phyloP scores from a whole-genome alignment of 2,329 filamentous ascomycete species.

The Sarocladium kiliense region DNA sequence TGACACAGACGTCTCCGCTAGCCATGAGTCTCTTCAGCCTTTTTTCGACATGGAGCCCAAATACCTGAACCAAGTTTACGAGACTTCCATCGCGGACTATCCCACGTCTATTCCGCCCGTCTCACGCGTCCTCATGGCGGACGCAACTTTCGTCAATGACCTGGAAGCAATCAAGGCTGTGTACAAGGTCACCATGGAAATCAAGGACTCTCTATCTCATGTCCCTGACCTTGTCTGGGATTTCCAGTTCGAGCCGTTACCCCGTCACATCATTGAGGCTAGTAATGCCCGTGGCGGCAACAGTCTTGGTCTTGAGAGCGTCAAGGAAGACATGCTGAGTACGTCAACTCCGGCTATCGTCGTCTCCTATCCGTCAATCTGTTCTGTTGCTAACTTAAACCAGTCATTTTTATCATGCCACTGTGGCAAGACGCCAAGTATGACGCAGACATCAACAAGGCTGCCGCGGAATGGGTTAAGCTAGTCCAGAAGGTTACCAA shows the following conservation, averaged over 20 bases:
- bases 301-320: conserved; percentile 29
- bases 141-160: conserved; percentile 14
- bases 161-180: conserved; percentile 12
- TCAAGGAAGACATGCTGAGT: conserved; percentile 16
- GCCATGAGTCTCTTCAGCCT: conserved; percentile 13
- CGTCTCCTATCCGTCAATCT: neutral
- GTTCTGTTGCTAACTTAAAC: neutral
- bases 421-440: conserved; percentile 9
- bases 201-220: conserved; percentile 10
- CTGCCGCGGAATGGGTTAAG: conserved; percentile 6
- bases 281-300: conserved; percentile 16
- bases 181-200: conserved; percentile 13
- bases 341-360: neutral
- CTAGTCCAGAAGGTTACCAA: conserved; percentile 10
- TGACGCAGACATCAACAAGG: conserved; percentile 9
- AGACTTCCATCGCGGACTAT: conserved; percentile 14
- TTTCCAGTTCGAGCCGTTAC: conserved; percentile 15
- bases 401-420: conserved; percentile 11
- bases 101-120: conserved; percentile 12
- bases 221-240: conserved; percentile 13
- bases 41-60: conserved; percentile 17
- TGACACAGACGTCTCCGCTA: conserved; percentile 12
- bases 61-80: conserved; percentile 13
- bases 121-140: conserved; percentile 13
- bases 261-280: conserved; percentile 9